Base-by-base conservation (phyloP, 108 stramenopile species). In the Skeletonema menzelii region DNA sequence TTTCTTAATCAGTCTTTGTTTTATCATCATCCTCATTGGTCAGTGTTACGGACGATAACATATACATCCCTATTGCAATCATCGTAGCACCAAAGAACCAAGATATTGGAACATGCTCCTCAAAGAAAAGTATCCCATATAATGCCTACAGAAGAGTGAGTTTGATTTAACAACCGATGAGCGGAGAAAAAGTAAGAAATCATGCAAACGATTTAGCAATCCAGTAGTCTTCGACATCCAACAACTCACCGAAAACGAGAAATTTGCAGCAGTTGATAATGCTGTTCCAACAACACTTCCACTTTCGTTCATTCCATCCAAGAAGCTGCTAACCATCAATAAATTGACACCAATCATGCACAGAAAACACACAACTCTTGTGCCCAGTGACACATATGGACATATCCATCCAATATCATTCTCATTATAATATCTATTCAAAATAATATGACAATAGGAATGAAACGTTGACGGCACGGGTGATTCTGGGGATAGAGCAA, bases 231-330 rank as follows among this genome's bases (percentile, higher is more conserved):
- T n/a, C 27, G 19, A 35, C 17, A 15, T 2, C 3, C 12, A 56
- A 67, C 47, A 49, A 53, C 79, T 75, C 69, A 80, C 79, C 69
- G 79, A 80, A 37, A 62, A 75, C 0, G 76, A 64, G 55, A 91
- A 94, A 77, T 94, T 94, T 0, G 90, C 86, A 22, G 88, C 93
- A 20, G 85, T 86, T 46, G 88, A 66, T 47, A 94, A 72, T 0
- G 86, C 79, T 10, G 93, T 88, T 34, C 88, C 93, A 11, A 72
- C 87, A 5, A 91, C 85, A 65, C 85, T 90, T 15, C 93, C 93
- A 30, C 87, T 88, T 56, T 87, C 84, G 59, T 90, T 68, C 85
- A 94, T 90, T 14, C 93, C 93, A 63, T 86, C 78, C 30, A 94
- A 53, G 73, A 94, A 94, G 26, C 67, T 73, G 14, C 86, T 86